A percentile compares a stretch with the other conserved stretches of the same genome.
These are phyloP conservation scores for Euptelea pleiosperma DNA, from an alignment of 164 flowering plant genomes.

Conservation along the genomic window DNA sequence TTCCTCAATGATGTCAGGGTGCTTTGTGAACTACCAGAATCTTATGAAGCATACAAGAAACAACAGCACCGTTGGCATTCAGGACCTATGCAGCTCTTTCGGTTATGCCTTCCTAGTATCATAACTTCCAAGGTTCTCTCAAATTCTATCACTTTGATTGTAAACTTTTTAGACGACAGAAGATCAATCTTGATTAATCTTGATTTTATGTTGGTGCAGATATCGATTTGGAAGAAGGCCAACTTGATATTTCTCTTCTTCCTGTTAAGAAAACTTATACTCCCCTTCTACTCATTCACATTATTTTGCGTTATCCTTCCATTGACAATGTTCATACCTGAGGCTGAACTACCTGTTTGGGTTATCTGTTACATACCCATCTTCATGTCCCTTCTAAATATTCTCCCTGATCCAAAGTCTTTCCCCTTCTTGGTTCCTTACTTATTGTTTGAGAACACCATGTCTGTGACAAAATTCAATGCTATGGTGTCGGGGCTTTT, in stretches of 20 bases:
- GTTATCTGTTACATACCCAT: conserved; percentile 68
- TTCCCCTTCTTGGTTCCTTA: conserved; percentile 72
- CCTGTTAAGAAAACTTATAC: conserved; percentile 61
- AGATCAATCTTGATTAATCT: background rate
- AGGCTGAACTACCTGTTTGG: conserved; percentile 68
- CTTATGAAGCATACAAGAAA: conserved; percentile 69
- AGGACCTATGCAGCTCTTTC: conserved; percentile 77
- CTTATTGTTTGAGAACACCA: conserved; percentile 75
- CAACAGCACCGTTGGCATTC: conserved; percentile 87
- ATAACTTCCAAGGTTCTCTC: conserved; percentile 77
- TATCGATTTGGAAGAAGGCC: conserved; percentile 59
- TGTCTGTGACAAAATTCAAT: conserved; percentile 78
- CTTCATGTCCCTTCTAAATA: conserved; percentile 57
- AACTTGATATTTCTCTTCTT: conserved; percentile 73
- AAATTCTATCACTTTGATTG: too few species aligned
- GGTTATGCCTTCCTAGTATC: conserved; percentile 60
- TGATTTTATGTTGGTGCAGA: conserved; percentile 31
- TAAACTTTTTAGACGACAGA: background rate
- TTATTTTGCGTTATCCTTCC: conserved; percentile 69
- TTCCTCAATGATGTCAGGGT: conserved; percentile 24
- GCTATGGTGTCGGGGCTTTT: conserved; percentile 78
- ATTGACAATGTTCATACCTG: conserved; percentile 73
- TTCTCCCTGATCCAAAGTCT: conserved; percentile 63
- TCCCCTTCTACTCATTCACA: conserved; percentile 81
- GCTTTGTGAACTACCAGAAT: conserved; percentile 71